Evolutionary conservation across 2,329 filamentous ascomycete genomes (phyloP).

Genomic region (Ophiostoma montium): DNA sequence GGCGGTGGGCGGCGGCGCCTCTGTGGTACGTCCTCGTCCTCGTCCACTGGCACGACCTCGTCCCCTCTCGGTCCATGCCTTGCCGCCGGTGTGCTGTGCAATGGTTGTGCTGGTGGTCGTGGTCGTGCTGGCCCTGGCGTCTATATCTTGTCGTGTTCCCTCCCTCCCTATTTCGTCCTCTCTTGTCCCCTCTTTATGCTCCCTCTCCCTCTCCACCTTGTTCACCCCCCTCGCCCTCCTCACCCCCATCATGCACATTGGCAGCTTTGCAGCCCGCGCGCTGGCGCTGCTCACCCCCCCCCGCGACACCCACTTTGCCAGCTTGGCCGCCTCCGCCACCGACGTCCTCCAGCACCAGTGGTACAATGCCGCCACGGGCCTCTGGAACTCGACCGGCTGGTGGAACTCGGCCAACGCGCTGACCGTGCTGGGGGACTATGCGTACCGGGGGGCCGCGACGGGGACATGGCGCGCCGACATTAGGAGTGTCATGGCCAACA

Average conservation of each 20-base stretch:
- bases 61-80: no score
- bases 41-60: no score
- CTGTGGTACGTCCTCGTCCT: no score
- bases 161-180: not conserved
- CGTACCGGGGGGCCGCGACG: constrained; percentile 18
- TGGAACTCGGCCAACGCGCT: constrained; percentile 60
- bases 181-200: not conserved
- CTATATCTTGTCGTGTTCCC: not conserved
- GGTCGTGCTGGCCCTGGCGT: no score
- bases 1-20: no score
- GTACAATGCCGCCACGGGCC: constrained; percentile 45
- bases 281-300: constrained; percentile 1
- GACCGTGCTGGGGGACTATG: constrained; percentile 45
- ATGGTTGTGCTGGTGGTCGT: no score
- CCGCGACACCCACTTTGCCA: constrained; percentile 18
- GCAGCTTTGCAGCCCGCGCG: constrained; percentile 6
- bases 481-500: constrained; percentile 28
- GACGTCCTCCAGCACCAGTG: constrained; percentile 43
- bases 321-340: constrained; percentile 21
- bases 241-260: not conserved
- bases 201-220: not conserved
- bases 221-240: not conserved
- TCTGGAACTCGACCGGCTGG: constrained; percentile 55
- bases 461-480: constrained; percentile 26
- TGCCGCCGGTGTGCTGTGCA: no score